Base-by-base conservation (phyloP, 2,329 filamentous ascomycete species). In the Gaeumannomyces sp. region DNA sequence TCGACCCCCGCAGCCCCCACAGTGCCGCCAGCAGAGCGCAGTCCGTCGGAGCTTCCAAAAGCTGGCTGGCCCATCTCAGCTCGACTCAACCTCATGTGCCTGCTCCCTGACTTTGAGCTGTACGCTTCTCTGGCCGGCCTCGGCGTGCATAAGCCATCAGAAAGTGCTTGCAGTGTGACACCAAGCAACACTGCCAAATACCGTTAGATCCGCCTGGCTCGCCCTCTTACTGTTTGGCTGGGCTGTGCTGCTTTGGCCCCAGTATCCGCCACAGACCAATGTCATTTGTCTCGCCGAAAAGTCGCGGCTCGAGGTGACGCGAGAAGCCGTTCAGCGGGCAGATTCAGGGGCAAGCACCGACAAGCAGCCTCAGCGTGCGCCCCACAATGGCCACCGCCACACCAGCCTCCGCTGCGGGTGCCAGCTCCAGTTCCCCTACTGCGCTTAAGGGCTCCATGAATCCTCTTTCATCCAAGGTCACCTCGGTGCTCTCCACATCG, bases 401-500 rank as follows among this genome's bases (percentile, higher is more conserved):
- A 22, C 45, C 45, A 53, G 19, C 45, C 22, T 53, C 45, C 25
- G 8, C 22, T 53, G 22, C 45, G 45, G 45, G 45, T n/a, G 45
- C 45, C 57, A 16, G 60, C 4, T 16, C 35, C 35, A 22, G 60
- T 10, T 11, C 35, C 4, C 7, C 75, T 61, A 70, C 69, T 25
- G 60, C 63, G 8, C 59, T 67, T 4, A 84, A 76, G 67, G 72
- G 79, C 1, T 14, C 45, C 27, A 72, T 79, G 19, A 92, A 86
- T 75, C 89, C 92, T 10, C 80, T 98, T 38, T 88, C 91, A 10
- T 89, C 89, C 67, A 92, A 95, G 73, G 85, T 97, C 70, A 91
- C 92, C 29, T 89, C 86, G 67, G 90, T 98, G 57, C 85, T 98
- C 61, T 97, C 95, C 4, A 89, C 92, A 2, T 97, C 94, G 0